phyloP scores from a whole-genome alignment of 768 basidiomycete species.

The Kwoniella mangroviensis region DNA sequence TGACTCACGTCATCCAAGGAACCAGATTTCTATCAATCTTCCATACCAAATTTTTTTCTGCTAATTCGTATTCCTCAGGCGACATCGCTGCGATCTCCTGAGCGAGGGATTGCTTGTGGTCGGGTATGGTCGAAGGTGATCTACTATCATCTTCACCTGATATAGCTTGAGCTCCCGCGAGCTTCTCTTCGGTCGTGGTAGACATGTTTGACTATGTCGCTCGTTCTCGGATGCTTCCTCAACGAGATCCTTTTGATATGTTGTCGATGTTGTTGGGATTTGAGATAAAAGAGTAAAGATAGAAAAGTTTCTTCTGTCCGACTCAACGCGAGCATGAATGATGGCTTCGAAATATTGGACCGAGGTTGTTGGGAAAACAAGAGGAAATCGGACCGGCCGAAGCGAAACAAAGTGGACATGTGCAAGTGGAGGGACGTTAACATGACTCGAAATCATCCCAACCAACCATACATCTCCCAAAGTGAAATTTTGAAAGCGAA shows the following conservation, averaged over 20 bases:
- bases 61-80: conserved; percentile 44
- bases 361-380: not conserved
- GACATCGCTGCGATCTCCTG: conserved; percentile 43
- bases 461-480: not conserved
- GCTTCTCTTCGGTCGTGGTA: conserved; percentile 12
- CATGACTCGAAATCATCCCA: not conserved
- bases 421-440: not conserved
- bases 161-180: conserved; percentile 12
- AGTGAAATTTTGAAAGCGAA: conserved; percentile 3
- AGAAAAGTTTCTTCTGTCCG: too few relatives aligned
- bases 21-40: conserved; percentile 53
- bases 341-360: too few relatives aligned
- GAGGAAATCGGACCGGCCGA: conserved; percentile 8
- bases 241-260: not conserved
- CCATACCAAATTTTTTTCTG: conserved; percentile 45
- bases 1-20: conserved; percentile 56
- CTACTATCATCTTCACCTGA: conserved; percentile 15
- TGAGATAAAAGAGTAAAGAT: not conserved
- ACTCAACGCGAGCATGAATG: too few relatives aligned
- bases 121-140: conserved; percentile 30
- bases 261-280: not conserved
- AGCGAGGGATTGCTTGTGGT: conserved; percentile 36
- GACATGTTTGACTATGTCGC: not conserved
- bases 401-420: not conserved
- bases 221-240: too few relatives aligned